Evolutionary conservation across 2,329 filamentous ascomycete genomes (phyloP).

Genomic region (Paecilomyces sp.): DNA sequence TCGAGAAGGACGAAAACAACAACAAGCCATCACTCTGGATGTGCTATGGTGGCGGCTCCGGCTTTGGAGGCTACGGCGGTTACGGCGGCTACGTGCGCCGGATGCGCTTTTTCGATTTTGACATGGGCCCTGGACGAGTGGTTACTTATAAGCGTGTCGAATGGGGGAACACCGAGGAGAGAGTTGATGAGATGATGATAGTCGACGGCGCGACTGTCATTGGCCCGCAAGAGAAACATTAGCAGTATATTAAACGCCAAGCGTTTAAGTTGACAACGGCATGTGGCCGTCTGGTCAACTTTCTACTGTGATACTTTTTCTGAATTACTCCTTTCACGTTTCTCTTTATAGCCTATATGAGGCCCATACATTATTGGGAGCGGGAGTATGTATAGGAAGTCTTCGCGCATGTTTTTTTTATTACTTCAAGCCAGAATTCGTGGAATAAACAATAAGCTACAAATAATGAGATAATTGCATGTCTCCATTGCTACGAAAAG

Average conservation of each 20-base stretch:
- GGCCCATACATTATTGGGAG: too few relatives aligned
- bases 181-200: constrained; percentile 54
- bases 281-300: not conserved
- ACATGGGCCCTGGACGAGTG: constrained; percentile 83
- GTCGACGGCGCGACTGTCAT: constrained; percentile 52
- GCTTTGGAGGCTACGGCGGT: constrained; percentile 91
- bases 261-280: not conserved
- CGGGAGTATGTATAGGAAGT: too few relatives aligned
- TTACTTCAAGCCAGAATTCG: too few relatives aligned
- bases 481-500: too few relatives aligned
- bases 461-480: too few relatives aligned
- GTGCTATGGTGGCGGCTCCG: constrained; percentile 90
- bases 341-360: too few relatives aligned
- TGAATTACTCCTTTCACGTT: not conserved
- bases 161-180: constrained; percentile 46
- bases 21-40: constrained; percentile 78
- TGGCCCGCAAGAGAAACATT: constrained; percentile 11
- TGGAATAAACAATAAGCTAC: too few relatives aligned
- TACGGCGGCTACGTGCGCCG: constrained; percentile 80
- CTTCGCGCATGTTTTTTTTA: too few relatives aligned
- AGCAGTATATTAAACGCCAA: not conserved
- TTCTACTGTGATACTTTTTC: not conserved
- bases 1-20: constrained; percentile 47
- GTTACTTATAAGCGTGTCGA: constrained; percentile 90
- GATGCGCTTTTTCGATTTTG: constrained; percentile 83